Conservation (phyloP, 768 basidiomycete species). For the Gloeopeniophorella convolvens region DNA sequence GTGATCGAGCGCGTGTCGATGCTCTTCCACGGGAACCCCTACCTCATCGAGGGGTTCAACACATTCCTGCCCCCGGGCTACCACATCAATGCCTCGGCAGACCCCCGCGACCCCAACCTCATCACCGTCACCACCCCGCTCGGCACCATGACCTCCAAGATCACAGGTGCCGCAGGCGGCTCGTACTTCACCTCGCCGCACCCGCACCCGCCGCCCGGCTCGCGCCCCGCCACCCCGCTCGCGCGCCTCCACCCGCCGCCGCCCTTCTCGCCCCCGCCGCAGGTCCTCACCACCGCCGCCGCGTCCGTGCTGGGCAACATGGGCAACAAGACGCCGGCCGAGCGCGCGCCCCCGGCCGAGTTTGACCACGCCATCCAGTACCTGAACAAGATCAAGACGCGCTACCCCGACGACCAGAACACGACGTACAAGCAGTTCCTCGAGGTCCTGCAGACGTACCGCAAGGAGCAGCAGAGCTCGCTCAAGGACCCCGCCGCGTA, state of each 20-base stretch:
- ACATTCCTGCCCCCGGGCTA: conserved; percentile 94
- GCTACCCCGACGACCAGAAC: conserved; percentile 83
- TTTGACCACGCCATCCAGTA: conserved; percentile 96
- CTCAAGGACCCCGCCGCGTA: conserved; percentile 31
- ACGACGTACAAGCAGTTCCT: conserved; percentile 81
- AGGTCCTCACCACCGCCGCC: conserved; percentile 11
- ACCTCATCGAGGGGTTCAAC: conserved; percentile 95
- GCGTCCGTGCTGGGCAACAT: conserved; percentile 21
- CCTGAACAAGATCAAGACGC: conserved; percentile 96
- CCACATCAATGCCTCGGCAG: conserved; percentile 78
- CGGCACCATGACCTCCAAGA: conserved; percentile 64
- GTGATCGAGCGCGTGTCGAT: conserved; percentile 93
- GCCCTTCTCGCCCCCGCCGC: conserved; percentile 39
- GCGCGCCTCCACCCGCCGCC: conserved; percentile 29
- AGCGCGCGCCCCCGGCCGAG: conserved; percentile 54
- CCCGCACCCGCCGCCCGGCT: conserved; percentile 33
- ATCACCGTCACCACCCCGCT: conserved; percentile 80
- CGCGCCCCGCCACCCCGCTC: conserved; percentile 33
- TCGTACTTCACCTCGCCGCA: conserved; percentile 21
- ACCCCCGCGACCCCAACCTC: conserved; percentile 60
- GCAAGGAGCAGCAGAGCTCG: conserved; percentile 55
- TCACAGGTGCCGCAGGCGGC: conserved; percentile 32
- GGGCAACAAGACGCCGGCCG: conserved; percentile 38
- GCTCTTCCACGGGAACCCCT: conserved; percentile 85
- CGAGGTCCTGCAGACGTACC: conserved; percentile 83